A percentile compares a stretch with the other conserved stretches of the same genome.
Conservation (phyloP, 768 basidiomycete genomes). For the Pulveroboletus sp. region DNA sequence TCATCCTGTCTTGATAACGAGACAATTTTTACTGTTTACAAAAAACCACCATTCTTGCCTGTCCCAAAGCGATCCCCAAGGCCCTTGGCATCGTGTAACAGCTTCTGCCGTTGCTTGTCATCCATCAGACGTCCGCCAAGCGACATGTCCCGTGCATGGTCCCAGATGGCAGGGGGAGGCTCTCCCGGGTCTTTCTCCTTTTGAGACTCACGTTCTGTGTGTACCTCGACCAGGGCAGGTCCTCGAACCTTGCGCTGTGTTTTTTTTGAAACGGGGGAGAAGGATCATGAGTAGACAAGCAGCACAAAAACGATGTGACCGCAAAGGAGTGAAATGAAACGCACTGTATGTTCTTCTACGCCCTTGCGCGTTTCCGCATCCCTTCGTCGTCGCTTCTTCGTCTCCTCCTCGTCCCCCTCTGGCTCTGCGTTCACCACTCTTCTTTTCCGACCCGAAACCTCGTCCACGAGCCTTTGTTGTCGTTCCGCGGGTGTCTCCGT, state of each 20-base stretch:
- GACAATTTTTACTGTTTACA: slow-evolving; percentile 25
- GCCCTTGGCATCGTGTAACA: slow-evolving; percentile 76
- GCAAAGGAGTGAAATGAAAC: slow-evolving; percentile 18
- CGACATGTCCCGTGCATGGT: slow-evolving; percentile 86
- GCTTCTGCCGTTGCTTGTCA: slow-evolving; percentile 69
- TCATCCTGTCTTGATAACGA: neutral
- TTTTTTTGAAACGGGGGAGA: too few species aligned
- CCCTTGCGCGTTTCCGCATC: slow-evolving; percentile 67
- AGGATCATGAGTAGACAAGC: neutral
- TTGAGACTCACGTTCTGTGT: slow-evolving; percentile 36
- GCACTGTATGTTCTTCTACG: slow-evolving; percentile 77
- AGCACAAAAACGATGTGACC: neutral
- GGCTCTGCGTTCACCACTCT: slow-evolving; percentile 53
- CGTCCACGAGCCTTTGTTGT: slow-evolving; percentile 88
- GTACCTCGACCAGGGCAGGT: slow-evolving; percentile 51
- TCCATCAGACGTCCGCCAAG: slow-evolving; percentile 87
- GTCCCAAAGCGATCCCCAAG: slow-evolving; percentile 81
- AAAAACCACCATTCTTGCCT: slow-evolving; percentile 63
- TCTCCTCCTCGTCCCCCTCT: slow-evolving; percentile 34
- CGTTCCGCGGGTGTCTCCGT: slow-evolving; percentile 95
- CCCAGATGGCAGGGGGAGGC: slow-evolving; percentile 75
- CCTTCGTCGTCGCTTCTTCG: slow-evolving; percentile 51
- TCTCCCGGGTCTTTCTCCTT: slow-evolving; percentile 43
- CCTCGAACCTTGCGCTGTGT: slow-evolving; percentile 46
- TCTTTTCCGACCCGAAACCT: slow-evolving; percentile 87